These are phyloP conservation scores for Delitschia confertaspora DNA, from an alignment of 495 filamentous ascomycete genomes.

Conservation along the genomic window DNA sequence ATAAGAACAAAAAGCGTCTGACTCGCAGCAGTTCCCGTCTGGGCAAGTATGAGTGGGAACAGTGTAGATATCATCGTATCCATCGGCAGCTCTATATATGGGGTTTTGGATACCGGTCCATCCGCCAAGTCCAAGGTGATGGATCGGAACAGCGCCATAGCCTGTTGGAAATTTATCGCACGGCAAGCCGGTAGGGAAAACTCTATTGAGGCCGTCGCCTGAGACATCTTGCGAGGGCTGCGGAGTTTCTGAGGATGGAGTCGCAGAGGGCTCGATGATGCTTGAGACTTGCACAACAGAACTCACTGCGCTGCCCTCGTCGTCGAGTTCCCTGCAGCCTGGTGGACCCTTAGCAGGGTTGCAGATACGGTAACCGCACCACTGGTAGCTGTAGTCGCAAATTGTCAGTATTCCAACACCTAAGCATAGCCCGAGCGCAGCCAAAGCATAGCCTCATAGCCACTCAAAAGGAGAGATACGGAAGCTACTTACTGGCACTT, in stretches of 20 bases:
- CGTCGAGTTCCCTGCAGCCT: not conserved
- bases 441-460: too few species aligned
- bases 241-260: not conserved
- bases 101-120: conserved; percentile 74
- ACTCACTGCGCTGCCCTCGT: not conserved
- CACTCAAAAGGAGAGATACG: too few species aligned
- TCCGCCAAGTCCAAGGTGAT: conserved; percentile 60
- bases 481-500: too few species aligned
- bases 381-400: too few species aligned
- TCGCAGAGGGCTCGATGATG: not conserved
- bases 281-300: not conserved
- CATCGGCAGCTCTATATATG: conserved; percentile 33
- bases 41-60: conserved; percentile 35
- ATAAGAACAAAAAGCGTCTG: conserved; percentile 78
- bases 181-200: conserved; percentile 70
- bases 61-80: conserved; percentile 54
- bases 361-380: not conserved
- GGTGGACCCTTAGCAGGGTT: not conserved
- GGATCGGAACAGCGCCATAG: conserved; percentile 68
- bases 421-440: too few species aligned
- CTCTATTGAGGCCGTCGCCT: conserved; percentile 43
- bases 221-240: not conserved
- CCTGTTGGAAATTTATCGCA: conserved; percentile 70
- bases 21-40: conserved; percentile 45
- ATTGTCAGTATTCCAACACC: too few species aligned